A percentile compares a stretch with the other conserved stretches of the same genome.
Conservation (phyloP, 2,329 filamentous ascomycete species). For the Nemania bipapillata region DNA sequence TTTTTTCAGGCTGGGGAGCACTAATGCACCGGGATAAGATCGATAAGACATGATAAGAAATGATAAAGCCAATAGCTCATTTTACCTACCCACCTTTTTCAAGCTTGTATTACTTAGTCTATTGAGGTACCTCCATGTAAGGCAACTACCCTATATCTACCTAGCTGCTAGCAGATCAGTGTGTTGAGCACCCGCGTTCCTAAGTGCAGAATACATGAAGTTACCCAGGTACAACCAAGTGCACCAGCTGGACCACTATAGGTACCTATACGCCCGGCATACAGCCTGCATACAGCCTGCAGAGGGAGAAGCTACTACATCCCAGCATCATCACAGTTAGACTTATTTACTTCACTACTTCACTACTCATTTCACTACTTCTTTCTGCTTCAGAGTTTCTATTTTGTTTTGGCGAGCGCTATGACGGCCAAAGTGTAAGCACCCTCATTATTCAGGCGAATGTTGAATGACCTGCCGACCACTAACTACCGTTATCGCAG, state of each 20-base stretch:
- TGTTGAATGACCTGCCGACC: conserved; percentile 23
- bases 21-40: conserved; percentile 42
- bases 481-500: conserved; percentile 54
- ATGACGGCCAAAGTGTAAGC: conserved; percentile 65
- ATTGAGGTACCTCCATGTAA: not conserved
- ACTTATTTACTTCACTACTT: not conserved
- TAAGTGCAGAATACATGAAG: no score
- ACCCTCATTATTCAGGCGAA: not conserved
- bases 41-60: not conserved
- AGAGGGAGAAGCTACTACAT: no score
- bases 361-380: not conserved
- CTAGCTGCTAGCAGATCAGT: no score
- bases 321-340: no score
- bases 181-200: no score
- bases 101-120: no score
- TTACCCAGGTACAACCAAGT: not conserved
- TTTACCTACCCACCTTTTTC: not conserved
- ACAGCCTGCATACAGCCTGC: no score
- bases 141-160: no score
- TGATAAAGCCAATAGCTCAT: not conserved
- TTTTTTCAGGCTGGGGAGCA: conserved; percentile 44
- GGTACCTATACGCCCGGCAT: no score
- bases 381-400: not conserved
- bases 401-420: conserved; percentile 30
- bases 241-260: no score